phyloP scores from a whole-genome alignment of 495 filamentous ascomycete genomes.

The Lentithecium fluviatile region DNA sequence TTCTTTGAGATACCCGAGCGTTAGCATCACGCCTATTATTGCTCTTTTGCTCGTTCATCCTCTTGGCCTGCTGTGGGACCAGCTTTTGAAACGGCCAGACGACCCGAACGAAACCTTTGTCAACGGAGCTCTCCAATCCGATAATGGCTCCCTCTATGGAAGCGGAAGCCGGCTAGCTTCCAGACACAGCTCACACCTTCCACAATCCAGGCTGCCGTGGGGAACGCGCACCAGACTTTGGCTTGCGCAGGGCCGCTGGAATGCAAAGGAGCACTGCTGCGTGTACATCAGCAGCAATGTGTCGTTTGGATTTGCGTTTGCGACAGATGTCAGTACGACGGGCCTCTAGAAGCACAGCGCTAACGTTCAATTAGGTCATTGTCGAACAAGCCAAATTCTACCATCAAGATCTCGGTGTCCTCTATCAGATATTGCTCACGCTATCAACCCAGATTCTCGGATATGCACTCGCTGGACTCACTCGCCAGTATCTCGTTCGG shows the following conservation, averaged over 20 bases:
- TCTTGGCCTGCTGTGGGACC: constrained; percentile 75
- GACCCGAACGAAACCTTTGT: constrained; percentile 64
- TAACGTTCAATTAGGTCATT: constrained; percentile 55
- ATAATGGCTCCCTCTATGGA: neutral
- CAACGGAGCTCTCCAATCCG: constrained; percentile 45
- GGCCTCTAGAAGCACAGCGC: neutral
- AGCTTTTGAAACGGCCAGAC: constrained; percentile 57
- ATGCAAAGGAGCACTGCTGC: constrained; percentile 82
- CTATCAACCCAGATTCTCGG: constrained; percentile 82
- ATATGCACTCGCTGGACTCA: constrained; percentile 78
- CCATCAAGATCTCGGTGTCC: constrained; percentile 68
- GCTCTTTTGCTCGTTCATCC: constrained; percentile 79
- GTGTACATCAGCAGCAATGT: constrained; percentile 89
- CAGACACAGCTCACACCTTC: neutral
- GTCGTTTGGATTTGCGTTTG: constrained; percentile 86
- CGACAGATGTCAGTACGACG: constrained; percentile 59
- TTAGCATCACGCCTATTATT: constrained; percentile 81
- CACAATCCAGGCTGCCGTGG: constrained; percentile 26
- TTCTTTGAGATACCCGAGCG: constrained; percentile 78
- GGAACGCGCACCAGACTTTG: constrained; percentile 59
- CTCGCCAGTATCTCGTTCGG: constrained; percentile 73
- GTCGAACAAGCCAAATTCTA: constrained; percentile 87
- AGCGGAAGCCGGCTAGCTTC: constrained; percentile 14
- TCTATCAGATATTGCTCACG: constrained; percentile 78
- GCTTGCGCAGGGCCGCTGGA: constrained; percentile 79